Percentiles rank a stretch among this genome's conserved stretches.
phyloP scores from a whole-genome alignment of 2,329 filamentous ascomycete species.

The Hymenoscyphus albidus region DNA sequence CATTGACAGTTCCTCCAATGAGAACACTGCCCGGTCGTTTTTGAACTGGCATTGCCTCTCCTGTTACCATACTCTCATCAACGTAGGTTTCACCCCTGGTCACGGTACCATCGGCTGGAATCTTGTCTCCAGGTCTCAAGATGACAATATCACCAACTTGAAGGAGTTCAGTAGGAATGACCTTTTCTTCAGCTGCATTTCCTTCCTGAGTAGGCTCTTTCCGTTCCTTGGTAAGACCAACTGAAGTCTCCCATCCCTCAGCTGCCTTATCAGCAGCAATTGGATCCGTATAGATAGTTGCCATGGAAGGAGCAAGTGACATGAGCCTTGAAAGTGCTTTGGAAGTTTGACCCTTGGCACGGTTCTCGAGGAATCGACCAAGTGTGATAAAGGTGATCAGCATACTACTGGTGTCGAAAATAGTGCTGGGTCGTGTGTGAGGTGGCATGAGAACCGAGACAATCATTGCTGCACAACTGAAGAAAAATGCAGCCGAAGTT shows the following conservation, averaged over 20 bases:
- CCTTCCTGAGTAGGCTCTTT: constrained; percentile 46
- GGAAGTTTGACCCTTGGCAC: constrained; percentile 93
- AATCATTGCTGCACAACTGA: constrained; percentile 82
- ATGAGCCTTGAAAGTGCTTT: constrained; percentile 90
- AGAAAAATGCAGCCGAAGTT: constrained; percentile 94
- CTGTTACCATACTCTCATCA: constrained; percentile 98
- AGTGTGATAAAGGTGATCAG: constrained; percentile 92
- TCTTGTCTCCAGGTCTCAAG: constrained; percentile 90
- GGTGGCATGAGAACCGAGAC: constrained; percentile 73
- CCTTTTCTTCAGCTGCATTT: constrained; percentile 71
- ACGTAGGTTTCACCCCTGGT: constrained; percentile 89
- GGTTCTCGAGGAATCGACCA: constrained; percentile 87
- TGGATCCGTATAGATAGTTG: constrained; percentile 91
- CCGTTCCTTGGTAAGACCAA: constrained; percentile 39
- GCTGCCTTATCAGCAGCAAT: constrained; percentile 89
- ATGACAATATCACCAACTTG: constrained; percentile 93
- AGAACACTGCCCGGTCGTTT: constrained; percentile 77
- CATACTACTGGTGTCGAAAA: constrained; percentile 99
- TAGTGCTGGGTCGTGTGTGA: constrained; percentile 76
- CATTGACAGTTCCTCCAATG: constrained; percentile 94
- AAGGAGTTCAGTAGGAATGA: constrained; percentile 91
- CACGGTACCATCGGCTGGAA: constrained; percentile 86
- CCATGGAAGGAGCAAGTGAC: constrained; percentile 94
- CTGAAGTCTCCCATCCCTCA: constrained; percentile 64
- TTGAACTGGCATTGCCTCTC: constrained; percentile 90